Percentiles rank a stretch among this genome's conserved stretches.
These are phyloP conservation scores for Ascomycota sp. DNA, from an alignment of 2,329 filamentous ascomycete genomes.

Conservation along the genomic window DNA sequence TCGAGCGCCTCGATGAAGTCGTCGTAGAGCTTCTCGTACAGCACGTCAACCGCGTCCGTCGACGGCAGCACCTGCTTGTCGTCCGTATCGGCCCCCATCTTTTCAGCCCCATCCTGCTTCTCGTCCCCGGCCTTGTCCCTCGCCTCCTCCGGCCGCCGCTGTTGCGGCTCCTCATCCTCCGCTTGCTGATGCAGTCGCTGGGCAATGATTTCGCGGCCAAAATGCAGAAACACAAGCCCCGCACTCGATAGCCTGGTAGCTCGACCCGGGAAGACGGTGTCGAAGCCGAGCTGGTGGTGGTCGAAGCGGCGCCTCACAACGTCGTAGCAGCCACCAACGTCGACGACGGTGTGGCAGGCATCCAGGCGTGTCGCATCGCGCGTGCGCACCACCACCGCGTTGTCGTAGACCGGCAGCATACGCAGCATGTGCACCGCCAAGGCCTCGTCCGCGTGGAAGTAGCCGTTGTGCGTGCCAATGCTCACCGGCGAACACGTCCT, in stretches of 20 bases:
- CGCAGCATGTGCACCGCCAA: constrained; percentile 92
- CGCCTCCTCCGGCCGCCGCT: no score
- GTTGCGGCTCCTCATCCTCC: not conserved
- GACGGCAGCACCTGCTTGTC: constrained; percentile 15
- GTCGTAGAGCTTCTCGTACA: constrained; percentile 80
- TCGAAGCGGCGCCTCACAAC: constrained; percentile 61
- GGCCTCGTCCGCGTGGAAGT: constrained; percentile 98
- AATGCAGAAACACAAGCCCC: constrained; percentile 89
- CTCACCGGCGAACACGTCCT: constrained; percentile 38
- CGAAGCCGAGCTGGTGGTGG: constrained; percentile 90
- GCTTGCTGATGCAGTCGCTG: constrained; percentile 8
- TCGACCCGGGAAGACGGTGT: constrained; percentile 63
- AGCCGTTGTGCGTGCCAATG: constrained; percentile 92
- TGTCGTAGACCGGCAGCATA: constrained; percentile 59
- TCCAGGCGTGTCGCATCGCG: constrained; percentile 62
- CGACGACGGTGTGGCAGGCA: constrained; percentile 83
- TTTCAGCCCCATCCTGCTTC: no score
- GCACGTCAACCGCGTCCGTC: constrained; percentile 45
- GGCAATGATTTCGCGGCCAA: constrained; percentile 67
- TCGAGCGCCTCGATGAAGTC: constrained; percentile 92
- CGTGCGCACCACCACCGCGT: constrained; percentile 61
- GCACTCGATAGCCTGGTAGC: constrained; percentile 82
- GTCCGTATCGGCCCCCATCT: no score
- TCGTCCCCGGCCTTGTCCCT: no score
- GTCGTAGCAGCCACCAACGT: constrained; percentile 93